A percentile compares a stretch with the other conserved stretches of the same genome.
Evolutionary conservation across 805 yeast genomes (phyloP).

Genomic region (Ogataea methanolica): DNA sequence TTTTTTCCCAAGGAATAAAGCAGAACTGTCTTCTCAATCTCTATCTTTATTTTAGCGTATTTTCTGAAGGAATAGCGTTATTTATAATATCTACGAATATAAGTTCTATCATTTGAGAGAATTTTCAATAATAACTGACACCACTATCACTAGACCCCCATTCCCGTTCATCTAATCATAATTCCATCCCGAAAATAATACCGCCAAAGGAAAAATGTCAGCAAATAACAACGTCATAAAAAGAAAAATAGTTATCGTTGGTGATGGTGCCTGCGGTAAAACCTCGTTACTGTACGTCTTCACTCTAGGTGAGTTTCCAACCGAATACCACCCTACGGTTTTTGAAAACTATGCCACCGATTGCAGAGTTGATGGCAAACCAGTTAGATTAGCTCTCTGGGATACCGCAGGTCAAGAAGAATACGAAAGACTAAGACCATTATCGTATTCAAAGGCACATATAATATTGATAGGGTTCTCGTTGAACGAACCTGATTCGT

Average conservation of each 20-base stretch:
- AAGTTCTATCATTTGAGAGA: too few species aligned
- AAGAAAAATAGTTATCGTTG: slow-evolving; percentile 83
- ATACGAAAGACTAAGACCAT: slow-evolving; percentile 82
- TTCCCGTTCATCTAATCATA: too few species aligned
- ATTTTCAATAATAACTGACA: background rate
- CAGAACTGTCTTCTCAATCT: too few species aligned
- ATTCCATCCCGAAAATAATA: background rate
- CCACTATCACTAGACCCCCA: background rate
- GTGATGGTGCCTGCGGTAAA: slow-evolving; percentile 95
- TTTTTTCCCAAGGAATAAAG: too few species aligned
- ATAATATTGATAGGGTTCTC: slow-evolving; percentile 85
- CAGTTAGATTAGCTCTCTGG: slow-evolving; percentile 86
- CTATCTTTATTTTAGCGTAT: too few species aligned
- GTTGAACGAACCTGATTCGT: slow-evolving; percentile 76
- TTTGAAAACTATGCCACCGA: slow-evolving; percentile 93
- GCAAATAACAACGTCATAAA: slow-evolving; percentile 34
- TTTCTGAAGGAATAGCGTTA: too few species aligned
- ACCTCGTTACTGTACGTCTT: slow-evolving; percentile 88
- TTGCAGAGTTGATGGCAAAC: slow-evolving; percentile 89
- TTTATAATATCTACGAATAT: too few species aligned
- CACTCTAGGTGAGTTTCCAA: slow-evolving; percentile 88
- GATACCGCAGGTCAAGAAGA: slow-evolving; percentile 98
- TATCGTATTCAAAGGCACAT: slow-evolving; percentile 84
- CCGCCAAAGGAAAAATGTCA: slow-evolving; percentile 1
- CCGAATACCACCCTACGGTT: slow-evolving; percentile 90